phyloP scores from a whole-genome alignment of 2,329 filamentous ascomycete genomes.

The Colletotrichum siamense region DNA sequence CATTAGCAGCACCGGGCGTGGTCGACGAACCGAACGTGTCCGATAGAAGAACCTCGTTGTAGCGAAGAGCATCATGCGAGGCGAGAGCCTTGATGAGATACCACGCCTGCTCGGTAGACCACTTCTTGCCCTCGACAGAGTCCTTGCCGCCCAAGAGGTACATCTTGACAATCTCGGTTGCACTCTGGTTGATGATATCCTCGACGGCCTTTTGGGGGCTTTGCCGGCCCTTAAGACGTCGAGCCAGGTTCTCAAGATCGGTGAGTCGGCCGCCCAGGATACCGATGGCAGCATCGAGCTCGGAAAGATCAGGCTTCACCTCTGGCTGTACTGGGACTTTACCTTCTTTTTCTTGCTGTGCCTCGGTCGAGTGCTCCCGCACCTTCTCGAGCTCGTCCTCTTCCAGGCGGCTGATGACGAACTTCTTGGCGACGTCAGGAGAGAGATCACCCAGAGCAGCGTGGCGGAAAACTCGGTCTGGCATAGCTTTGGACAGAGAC shows the following conservation, averaged over 20 bases:
- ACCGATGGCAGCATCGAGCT: conserved; percentile 82
- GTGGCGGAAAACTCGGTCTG: conserved; percentile 88
- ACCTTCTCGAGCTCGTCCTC: conserved; percentile 39
- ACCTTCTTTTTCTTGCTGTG: conserved; percentile 30
- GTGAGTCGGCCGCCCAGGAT: conserved; percentile 90
- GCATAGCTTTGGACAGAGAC: conserved; percentile 82
- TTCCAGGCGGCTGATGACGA: conserved; percentile 83
- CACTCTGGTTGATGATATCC: conserved; percentile 88
- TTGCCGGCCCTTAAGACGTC: conserved; percentile 87
- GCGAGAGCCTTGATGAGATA: conserved; percentile 81
- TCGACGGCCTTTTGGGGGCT: conserved; percentile 79
- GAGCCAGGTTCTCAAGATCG: conserved; percentile 92
- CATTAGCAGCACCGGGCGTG: conserved; percentile 55
- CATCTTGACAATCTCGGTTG: conserved; percentile 91
- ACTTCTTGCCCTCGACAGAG: conserved; percentile 60
- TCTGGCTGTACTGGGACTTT: conserved; percentile 29
- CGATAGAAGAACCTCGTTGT: conserved; percentile 84
- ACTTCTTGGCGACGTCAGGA: conserved; percentile 85
- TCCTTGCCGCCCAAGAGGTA: conserved; percentile 73
- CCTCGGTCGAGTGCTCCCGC: conserved; percentile 24
- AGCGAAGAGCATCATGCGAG: conserved; percentile 71
- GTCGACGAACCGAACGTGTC: conserved; percentile 72
- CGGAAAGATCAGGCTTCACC: conserved; percentile 57
- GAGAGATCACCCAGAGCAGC: conserved; percentile 87
- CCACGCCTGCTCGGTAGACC: conserved; percentile 91